Base-by-base conservation (phyloP, 805 yeast genomes). In the Schwanniomyces polymorphus region DNA sequence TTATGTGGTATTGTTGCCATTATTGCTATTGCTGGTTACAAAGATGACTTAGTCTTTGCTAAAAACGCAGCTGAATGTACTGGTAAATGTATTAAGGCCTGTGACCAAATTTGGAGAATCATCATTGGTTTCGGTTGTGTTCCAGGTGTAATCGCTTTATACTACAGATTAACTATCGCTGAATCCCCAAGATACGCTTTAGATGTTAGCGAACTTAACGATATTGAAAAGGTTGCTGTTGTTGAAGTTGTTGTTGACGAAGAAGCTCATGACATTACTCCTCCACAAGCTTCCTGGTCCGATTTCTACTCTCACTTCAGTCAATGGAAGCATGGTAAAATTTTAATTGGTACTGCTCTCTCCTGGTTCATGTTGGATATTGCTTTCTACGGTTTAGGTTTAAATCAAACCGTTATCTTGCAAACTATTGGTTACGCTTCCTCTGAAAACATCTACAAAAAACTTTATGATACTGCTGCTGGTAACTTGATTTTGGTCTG, bases 91-190 rank as follows among this genome's bases (percentile, higher is more conserved):
- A 65, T 72, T 51, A 81, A 75, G 64, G 96, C 96, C 46, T 80
- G 86, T 71, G 97, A 90, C 73, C 90, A 85, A 74, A 88, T 89
- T 90, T 90, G 97, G 97, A 88, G 97, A 84, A 79, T 90, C 53
- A 70, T 90, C 49, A 72, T 90, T 64, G 97, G 97, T 61, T 79
- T 91, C 54, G 97, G 97, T 65, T 84, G 88, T 74, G 86, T 90
- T 57, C 97, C 97, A 57, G 97, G 96, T 70, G 55, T 77, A 51
- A 67, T 86, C 66, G 95, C 96, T 39, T 79, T 88, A 57, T 91
- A 91, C 78, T 91, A 81, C 78, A 88, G 97, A 81, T 82, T 90
- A 72, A 90, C 96, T 56, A 91, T 88, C 67, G 96, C 96, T 56
- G 97, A 88, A 77, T 88, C 96, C 45, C 97, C 96, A 72, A 85